Percentiles rank a stretch among this genome's conserved stretches.
Conservation (phyloP, 257 asterid species). For the Echites panduratus region DNA sequence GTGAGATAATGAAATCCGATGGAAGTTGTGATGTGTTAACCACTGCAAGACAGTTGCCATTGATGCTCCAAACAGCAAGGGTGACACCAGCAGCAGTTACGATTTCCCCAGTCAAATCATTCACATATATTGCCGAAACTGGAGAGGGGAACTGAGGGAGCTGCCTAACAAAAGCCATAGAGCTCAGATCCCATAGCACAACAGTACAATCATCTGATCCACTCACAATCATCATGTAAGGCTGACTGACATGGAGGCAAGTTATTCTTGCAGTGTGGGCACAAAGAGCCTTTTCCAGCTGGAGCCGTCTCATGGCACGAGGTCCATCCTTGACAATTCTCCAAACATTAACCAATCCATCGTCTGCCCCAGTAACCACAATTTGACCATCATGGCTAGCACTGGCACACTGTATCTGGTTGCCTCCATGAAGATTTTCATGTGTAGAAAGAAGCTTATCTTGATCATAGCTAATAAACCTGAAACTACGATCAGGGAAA, state of each 20-base stretch:
- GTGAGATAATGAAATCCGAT: constrained; percentile 77
- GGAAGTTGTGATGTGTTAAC: constrained; percentile 97
- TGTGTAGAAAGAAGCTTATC: constrained; percentile 92
- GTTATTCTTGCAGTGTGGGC: constrained; percentile 86
- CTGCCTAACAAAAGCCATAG: constrained; percentile 76
- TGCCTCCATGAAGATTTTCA: constrained; percentile 95
- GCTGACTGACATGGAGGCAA: constrained; percentile 85
- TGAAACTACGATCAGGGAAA: constrained; percentile 88
- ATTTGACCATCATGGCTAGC: constrained; percentile 90
- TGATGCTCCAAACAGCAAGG: constrained; percentile 94
- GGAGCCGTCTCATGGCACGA: constrained; percentile 54
- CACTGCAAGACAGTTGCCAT: constrained; percentile 92
- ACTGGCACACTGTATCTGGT: constrained; percentile 83
- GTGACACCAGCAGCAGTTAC: constrained; percentile 88
- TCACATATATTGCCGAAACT: constrained; percentile 77
- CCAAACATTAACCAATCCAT: constrained; percentile 83
- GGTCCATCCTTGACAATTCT: constrained; percentile 75
- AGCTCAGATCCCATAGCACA: constrained; percentile 91
- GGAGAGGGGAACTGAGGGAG: constrained; percentile 88
- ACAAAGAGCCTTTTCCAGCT: constrained; percentile 72
- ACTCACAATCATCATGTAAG: constrained; percentile 94
- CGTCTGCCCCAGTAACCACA: constrained; percentile 91
- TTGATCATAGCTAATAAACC: constrained; percentile 80
- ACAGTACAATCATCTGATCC: constrained; percentile 95
- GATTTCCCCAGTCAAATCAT: constrained; percentile 84